Evolutionary conservation across 179 eudicot genomes (phyloP), one percentile per base, ranked within the genome.

Genomic region (Gypsophila paniculata): DNA sequence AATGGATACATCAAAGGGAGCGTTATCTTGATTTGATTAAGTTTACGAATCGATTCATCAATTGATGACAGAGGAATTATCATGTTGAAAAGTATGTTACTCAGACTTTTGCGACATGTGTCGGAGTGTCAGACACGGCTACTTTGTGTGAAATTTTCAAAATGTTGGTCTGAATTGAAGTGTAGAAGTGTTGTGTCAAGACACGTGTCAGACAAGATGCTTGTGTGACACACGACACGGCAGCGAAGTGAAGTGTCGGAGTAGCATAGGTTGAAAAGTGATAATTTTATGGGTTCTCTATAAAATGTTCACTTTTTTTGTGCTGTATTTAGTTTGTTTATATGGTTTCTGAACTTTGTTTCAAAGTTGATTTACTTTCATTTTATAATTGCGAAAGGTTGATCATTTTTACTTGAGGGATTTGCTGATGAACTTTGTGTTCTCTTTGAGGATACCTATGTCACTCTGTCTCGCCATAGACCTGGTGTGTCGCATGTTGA

Each of bases 281-380:
- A 54, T 65, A 34, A 23, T 38, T 65, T 73, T 65, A 11, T 63
- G 46, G 38, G 34, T 11, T 74, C 60, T 32, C 46, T 11, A 2
- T 29, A 62, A 18, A 38, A 46, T 60, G 12, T 22, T 38, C 38
- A 69, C 42, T n/a, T 21, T 58, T n/a, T 21, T 57, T 59, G 15
- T 32, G 32, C 21, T 73, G 53, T 18, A 69, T n/a, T 68, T 61
- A 42, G 11, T 25, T 58, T 73, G 29, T 58, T 68, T 25, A 15
- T 12, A 53, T 68, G 19, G 53, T 11, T 42, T 77, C 19, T 63
- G 36, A 60, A 61, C 65, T 67, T 70, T 36, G 51, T 48, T 48
- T 67, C 22, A 42, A 42, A 42, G 46, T 3, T 6, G 8, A 42
- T 42, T 42, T 8, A 7, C 11, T 36, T 62, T 62, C 66, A 13